phyloP scores from a whole-genome alignment of 2,329 filamentous ascomycete species.

The Exophiala oligosperma region DNA sequence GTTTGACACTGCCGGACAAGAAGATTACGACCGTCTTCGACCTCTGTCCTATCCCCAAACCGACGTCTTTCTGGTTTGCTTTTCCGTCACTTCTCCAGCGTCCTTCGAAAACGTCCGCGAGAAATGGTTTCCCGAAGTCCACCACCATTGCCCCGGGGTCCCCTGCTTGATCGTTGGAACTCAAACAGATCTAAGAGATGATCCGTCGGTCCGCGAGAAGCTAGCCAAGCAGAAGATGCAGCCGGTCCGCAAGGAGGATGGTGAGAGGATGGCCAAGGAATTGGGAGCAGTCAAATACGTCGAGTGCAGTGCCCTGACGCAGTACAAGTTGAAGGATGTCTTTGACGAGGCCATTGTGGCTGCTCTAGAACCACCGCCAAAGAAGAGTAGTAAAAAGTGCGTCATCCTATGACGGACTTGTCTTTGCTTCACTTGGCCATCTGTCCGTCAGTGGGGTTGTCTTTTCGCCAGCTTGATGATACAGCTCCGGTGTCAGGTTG shows the following conservation, averaged over 20 bases:
- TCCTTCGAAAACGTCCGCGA: slow-evolving; percentile 99
- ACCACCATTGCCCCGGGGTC: slow-evolving; percentile 96
- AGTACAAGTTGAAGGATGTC: slow-evolving; percentile 98
- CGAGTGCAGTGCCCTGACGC: slow-evolving; percentile 95
- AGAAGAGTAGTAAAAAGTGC: slow-evolving; percentile 74
- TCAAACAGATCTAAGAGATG: slow-evolving; percentile 93
- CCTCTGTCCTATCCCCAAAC: slow-evolving; percentile 97
- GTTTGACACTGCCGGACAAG: slow-evolving; percentile 98
- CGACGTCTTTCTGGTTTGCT: slow-evolving; percentile 98
- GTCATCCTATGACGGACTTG: slow-evolving; percentile 59
- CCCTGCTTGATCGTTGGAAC: slow-evolving; percentile 97
- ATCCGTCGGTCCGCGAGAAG: slow-evolving; percentile 84
- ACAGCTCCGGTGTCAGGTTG: slow-evolving; percentile 9
- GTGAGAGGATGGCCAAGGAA: slow-evolving; percentile 94
- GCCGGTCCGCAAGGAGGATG: slow-evolving; percentile 87
- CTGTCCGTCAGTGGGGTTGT: slow-evolving; percentile 1
- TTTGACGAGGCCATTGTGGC: slow-evolving; percentile 99
- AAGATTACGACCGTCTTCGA: slow-evolving; percentile 97
- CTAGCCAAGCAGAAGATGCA: slow-evolving; percentile 94
- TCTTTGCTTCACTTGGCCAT: background rate
- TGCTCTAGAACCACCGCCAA: slow-evolving; percentile 81
- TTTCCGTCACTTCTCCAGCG: slow-evolving; percentile 94
- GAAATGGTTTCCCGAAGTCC: slow-evolving; percentile 98
- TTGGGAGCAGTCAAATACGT: slow-evolving; percentile 98
- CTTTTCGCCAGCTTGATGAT: slow-evolving; percentile 19